A percentile compares a stretch with the other conserved stretches of the same genome.
Evolutionary conservation across 2,329 filamentous ascomycete species (phyloP).

Genomic region (Fusarium anthophilum): DNA sequence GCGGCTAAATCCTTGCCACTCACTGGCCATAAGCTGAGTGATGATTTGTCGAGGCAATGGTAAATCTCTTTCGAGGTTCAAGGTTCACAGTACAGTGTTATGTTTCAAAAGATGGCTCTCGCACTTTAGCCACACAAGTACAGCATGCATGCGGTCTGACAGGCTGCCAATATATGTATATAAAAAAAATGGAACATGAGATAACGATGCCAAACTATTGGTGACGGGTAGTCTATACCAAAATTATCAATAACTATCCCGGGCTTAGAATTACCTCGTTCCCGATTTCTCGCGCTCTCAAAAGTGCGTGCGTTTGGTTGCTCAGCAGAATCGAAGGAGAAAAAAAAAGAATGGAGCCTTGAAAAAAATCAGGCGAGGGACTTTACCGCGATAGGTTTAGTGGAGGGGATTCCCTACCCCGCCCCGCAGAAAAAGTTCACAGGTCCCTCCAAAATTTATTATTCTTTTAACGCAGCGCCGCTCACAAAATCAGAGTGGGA

Average conservation of each 20-base stretch:
- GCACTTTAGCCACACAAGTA: conserved; percentile 15
- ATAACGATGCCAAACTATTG: neutral
- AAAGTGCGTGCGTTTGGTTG: conserved; percentile 23
- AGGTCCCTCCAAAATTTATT: conserved; percentile 47
- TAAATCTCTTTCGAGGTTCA: conserved; percentile 13
- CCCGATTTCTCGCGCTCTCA: conserved; percentile 33
- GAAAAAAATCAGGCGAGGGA: conserved; percentile 46
- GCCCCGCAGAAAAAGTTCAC: conserved; percentile 48
- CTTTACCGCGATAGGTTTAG: conserved; percentile 36
- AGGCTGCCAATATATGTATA: neutral
- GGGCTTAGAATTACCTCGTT: conserved; percentile 31
- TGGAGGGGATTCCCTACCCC: conserved; percentile 41
- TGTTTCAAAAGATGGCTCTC: neutral
- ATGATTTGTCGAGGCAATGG: conserved; percentile 10
- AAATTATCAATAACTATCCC: neutral
- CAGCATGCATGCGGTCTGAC: neutral
- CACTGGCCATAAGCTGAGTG: conserved; percentile 14
- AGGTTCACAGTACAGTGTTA: conserved; percentile 18
- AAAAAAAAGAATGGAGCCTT: conserved; percentile 34
- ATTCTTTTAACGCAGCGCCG: conserved; percentile 32
- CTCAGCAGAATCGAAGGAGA: conserved; percentile 4
- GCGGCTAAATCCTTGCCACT: conserved; percentile 32
- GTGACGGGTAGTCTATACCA: neutral
- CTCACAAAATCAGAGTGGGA: conserved; percentile 48
- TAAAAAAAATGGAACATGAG: neutral